phyloP scores from a whole-genome alignment of 352 stramenopile species.

The Globisporangium nunn region DNA sequence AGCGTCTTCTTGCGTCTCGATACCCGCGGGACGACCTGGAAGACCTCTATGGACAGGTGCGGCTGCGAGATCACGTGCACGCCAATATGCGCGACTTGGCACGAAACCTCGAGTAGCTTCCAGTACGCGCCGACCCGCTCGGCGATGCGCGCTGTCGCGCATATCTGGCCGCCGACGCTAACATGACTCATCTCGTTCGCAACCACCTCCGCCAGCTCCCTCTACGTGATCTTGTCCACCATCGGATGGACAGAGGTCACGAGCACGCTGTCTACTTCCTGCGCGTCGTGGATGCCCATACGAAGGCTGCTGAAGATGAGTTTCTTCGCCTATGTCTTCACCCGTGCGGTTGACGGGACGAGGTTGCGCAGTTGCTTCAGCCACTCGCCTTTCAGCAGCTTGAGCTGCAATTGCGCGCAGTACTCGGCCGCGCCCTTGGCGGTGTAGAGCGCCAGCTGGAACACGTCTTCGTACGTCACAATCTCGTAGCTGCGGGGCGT shows the following conservation, averaged over 20 bases:
- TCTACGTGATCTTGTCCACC: constrained; percentile 47
- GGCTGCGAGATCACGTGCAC: constrained; percentile 27
- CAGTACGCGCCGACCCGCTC: constrained; percentile 31
- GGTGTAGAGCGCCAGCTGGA: constrained; percentile 54
- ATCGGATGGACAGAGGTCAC: constrained; percentile 39
- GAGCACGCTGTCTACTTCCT: constrained; percentile 34
- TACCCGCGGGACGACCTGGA: constrained; percentile 26
- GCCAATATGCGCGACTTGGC: constrained; percentile 23
- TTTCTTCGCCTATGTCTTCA: constrained; percentile 33
- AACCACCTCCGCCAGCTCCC: constrained; percentile 48
- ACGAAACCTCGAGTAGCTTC: constrained; percentile 13
- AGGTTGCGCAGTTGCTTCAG: constrained; percentile 39
- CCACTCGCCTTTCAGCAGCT: constrained; percentile 32
- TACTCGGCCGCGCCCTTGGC: constrained; percentile 52
- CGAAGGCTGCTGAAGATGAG: constrained; percentile 45
- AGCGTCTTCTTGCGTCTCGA: constrained; percentile 34
- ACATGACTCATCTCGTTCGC: constrained; percentile 43
- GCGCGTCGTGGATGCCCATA: constrained; percentile 52
- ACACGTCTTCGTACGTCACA: constrained; percentile 46
- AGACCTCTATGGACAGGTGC: constrained; percentile 29
- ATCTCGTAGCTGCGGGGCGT: constrained; percentile 45
- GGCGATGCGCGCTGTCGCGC: constrained; percentile 30
- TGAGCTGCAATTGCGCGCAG: constrained; percentile 41
- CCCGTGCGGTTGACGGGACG: constrained; percentile 19
- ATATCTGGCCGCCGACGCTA: constrained; percentile 43